Conservation (phyloP, 306 rosid species). For the Dryas octopetala region DNA sequence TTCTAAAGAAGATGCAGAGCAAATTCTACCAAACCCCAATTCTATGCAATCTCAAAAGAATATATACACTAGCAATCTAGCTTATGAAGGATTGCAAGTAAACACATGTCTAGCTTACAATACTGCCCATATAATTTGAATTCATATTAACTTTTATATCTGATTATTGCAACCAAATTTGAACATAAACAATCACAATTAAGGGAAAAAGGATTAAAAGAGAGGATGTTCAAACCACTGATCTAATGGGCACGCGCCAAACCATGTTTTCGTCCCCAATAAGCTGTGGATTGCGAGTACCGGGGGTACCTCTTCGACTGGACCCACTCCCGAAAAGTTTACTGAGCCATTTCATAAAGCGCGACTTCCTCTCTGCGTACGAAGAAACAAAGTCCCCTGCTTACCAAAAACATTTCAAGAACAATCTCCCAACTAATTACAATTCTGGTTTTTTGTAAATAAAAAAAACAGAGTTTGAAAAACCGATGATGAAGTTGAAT, state of each 20-base stretch:
- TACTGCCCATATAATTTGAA: no score
- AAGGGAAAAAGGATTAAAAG: not conserved
- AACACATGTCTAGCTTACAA: not conserved
- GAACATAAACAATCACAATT: not conserved
- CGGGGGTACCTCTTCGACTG: slow-evolving; percentile 45
- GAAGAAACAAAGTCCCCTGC: slow-evolving; percentile 83
- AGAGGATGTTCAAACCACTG: slow-evolving; percentile 46
- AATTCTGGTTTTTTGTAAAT: not conserved
- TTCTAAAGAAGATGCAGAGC: not conserved
- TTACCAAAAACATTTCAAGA: slow-evolving; percentile 33
- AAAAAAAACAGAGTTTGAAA: not conserved
- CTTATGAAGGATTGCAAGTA: not conserved
- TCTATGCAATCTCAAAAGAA: not conserved
- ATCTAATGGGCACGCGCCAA: slow-evolving; percentile 65
- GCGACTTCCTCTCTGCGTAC: slow-evolving; percentile 80
- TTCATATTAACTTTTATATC: no score
- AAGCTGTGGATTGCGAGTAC: slow-evolving; percentile 50
- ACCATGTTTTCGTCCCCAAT: slow-evolving; percentile 68
- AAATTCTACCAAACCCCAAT: not conserved
- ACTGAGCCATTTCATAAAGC: slow-evolving; percentile 93
- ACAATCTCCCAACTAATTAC: slow-evolving; percentile 4
- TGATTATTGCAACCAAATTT: no score
- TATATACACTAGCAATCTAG: not conserved
- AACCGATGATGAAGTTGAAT: not conserved
- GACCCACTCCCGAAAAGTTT: slow-evolving; percentile 73